phyloP scores from a whole-genome alignment of 2,329 filamentous ascomycete species.

The Onygenales sp. region DNA sequence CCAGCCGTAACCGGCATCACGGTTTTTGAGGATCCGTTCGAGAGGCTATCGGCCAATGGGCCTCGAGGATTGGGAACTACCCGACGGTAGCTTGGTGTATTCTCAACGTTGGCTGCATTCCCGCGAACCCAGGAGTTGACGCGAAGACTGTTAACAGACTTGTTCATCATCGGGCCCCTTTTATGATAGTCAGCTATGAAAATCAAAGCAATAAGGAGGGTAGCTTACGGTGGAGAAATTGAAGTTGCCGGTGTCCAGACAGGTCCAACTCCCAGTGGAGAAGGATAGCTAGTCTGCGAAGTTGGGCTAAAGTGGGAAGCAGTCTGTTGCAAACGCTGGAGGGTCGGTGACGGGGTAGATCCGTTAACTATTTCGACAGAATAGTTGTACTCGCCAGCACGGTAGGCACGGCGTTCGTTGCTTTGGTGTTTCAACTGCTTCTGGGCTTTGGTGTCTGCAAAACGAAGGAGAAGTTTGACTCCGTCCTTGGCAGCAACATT shows the following conservation, averaged over 20 bases:
- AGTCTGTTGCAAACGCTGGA: constrained; percentile 32
- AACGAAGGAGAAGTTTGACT: constrained; percentile 84
- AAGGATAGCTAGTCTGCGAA: constrained; percentile 34
- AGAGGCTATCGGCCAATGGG: constrained; percentile 23
- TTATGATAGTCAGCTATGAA: constrained; percentile 19
- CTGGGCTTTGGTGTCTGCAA: constrained; percentile 91
- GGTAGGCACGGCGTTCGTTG: constrained; percentile 87
- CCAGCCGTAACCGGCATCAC: constrained; percentile 21
- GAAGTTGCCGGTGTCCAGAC: constrained; percentile 40
- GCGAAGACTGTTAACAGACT: constrained; percentile 23
- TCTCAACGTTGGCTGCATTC: constrained; percentile 28
- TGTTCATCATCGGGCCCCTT: constrained; percentile 32
- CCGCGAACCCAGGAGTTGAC: constrained; percentile 30
- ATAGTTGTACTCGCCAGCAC: constrained; percentile 84
- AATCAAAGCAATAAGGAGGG: background rate
- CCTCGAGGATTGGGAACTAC: constrained; percentile 17
- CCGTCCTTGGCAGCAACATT: constrained; percentile 70
- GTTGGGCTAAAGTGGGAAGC: constrained; percentile 32
- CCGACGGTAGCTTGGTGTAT: constrained; percentile 27
- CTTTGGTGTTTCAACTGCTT: constrained; percentile 96
- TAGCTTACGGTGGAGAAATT: constrained; percentile 38
- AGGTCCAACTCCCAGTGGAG: constrained; percentile 31
- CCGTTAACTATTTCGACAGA: constrained; percentile 38
- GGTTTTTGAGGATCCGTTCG: constrained; percentile 27
- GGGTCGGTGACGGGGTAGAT: constrained; percentile 34